phyloP scores from a whole-genome alignment of 2,329 filamentous ascomycete species.

The Phialophora verrucosa region DNA sequence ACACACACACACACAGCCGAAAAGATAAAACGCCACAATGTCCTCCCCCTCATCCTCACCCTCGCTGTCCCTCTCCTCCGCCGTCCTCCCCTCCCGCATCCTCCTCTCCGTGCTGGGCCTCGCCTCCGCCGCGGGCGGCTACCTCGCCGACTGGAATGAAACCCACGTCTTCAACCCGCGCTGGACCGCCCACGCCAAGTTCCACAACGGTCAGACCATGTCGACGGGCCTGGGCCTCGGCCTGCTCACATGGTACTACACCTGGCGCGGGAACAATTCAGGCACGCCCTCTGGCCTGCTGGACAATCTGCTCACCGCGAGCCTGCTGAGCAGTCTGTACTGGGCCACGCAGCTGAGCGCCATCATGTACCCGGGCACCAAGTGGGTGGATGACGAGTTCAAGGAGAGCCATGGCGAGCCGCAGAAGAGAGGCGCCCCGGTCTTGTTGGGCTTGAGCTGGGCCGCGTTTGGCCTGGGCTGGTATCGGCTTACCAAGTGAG shows the following conservation, averaged over 20 bases:
- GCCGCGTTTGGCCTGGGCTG: conserved; percentile 23
- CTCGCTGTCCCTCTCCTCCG: conserved; percentile 10
- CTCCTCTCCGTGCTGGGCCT: conserved; percentile 21
- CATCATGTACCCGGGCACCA: conserved; percentile 55
- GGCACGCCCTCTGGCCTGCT: background rate
- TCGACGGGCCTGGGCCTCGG: conserved; percentile 37
- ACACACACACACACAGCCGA: no score
- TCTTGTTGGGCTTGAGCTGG: conserved; percentile 21
- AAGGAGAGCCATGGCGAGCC: conserved; percentile 23
- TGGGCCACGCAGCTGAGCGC: conserved; percentile 44
- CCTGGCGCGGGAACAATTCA: conserved; percentile 17
- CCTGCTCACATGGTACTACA: conserved; percentile 25
- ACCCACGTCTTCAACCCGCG: conserved; percentile 56
- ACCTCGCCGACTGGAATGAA: conserved; percentile 44
- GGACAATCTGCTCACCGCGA: conserved; percentile 25
- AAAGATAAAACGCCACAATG: background rate
- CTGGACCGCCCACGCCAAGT: conserved; percentile 59
- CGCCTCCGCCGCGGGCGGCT: conserved; percentile 22
- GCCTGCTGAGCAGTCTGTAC: conserved; percentile 26
- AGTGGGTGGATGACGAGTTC: conserved; percentile 55
- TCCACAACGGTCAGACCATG: conserved; percentile 62
- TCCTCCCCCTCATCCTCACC: conserved; percentile 3
- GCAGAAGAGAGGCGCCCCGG: conserved; percentile 26
- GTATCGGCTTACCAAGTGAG: conserved; percentile 17
- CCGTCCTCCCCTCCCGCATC: conserved; percentile 25